A percentile compares a stretch with the other conserved stretches of the same genome.
Conservation (phyloP, 306 rosid genomes). For the Gynostemma pentaphyllum region DNA sequence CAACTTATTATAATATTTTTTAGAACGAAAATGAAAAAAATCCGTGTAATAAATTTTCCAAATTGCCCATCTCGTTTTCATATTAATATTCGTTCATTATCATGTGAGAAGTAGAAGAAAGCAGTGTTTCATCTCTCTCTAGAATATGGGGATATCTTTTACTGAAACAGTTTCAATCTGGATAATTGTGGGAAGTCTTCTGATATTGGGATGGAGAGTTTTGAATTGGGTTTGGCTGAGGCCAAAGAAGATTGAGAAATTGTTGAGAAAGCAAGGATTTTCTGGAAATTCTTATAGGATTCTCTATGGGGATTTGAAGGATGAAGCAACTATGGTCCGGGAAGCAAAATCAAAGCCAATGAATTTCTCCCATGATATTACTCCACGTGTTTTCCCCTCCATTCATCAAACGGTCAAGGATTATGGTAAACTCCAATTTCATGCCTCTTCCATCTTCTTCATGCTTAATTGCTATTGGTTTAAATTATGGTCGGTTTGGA, state of each 20-base stretch:
- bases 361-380: constrained; percentile 10
- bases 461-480: background rate
- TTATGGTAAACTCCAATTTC: constrained; percentile 13
- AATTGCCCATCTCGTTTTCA: no score
- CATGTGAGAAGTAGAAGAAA: no score
- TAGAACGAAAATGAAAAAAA: no score
- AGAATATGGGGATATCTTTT: background rate
- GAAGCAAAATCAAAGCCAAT: constrained; percentile 24
- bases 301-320: constrained; percentile 18
- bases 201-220: constrained; percentile 5
- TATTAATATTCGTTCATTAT: no score
- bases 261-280: constrained; percentile 21
- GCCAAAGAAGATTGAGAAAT: constrained; percentile 17
- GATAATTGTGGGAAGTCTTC: background rate
- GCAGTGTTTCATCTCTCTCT: background rate
- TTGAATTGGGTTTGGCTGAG: constrained; percentile 21
- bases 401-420: background rate
- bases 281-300: constrained; percentile 17
- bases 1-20: no score
- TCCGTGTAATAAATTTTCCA: no score
- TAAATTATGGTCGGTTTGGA: no score
- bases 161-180: background rate
- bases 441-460: background rate
- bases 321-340: background rate
- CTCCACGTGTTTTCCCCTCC: constrained; percentile 4